Base-by-base conservation (phyloP, 768 basidiomycete genomes). In the Lactifluus hygrophoroides region DNA sequence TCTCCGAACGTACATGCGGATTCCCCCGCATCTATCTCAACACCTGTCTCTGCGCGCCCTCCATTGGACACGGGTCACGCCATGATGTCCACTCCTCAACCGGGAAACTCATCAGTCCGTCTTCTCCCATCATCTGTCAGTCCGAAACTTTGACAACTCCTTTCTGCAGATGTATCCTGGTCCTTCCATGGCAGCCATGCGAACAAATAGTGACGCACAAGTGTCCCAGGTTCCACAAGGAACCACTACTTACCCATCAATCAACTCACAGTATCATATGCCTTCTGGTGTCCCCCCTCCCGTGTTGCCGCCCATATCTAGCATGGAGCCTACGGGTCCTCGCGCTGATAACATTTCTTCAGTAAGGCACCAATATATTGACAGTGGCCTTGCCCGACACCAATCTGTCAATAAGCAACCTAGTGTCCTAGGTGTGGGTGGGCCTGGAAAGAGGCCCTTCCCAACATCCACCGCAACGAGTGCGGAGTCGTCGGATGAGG, bases 401-500 rank as follows among this genome's bases (percentile, higher is more conserved):
- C 65, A 58, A 23, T 53, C 62, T 35, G 58, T 53, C 49, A 54
- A 46, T 57, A 69, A 66, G 54, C 64, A 63, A 35, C 61, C 64
- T 40, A 67, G 65, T 27, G 64, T 58, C 23, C 46, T 49, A 27
- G 28, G 54, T 46, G 49, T 63, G 27, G 70, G 77, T 40, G 75
- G 76, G 28, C 72, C 80, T 56, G 42, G 34, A 51, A 89, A 88
- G 71, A 77, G 87, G 63, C 75, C 79, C 34, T 79, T 81, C 13
- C 73, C 78, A 3, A 77, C 82, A 14, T 88, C 88, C 2, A 83
- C 81, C 64, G 80, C 83, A 59, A 83, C 85, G 9, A 90, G 87
- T 62, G 83, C 86, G 11, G 84, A 91, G 70, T 90, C 90, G 1
- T 88, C 89, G 37, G 90, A 91, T 66, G 70, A 82, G n/a, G 91